Conservation (phyloP, 352 stramenopile species). For the Phytophthora aleatoria region DNA sequence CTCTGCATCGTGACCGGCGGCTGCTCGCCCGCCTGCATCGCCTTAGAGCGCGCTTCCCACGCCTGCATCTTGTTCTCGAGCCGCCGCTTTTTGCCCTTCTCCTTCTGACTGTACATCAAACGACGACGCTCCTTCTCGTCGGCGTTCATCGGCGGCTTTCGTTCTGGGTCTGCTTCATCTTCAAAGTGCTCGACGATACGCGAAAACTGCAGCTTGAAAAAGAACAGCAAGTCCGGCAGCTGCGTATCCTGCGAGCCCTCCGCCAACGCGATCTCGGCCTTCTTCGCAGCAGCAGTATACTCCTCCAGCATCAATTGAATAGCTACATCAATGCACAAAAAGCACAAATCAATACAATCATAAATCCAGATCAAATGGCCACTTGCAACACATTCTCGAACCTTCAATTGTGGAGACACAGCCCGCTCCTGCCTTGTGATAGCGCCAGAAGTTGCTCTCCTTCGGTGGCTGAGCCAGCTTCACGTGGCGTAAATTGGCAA, state of each 20-base stretch:
- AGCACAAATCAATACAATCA: conserved; percentile 5
- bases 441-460: conserved; percentile 89
- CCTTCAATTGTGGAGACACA: conserved; percentile 92
- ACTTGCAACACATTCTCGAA: conserved; percentile 24
- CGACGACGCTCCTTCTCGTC: conserved; percentile 82
- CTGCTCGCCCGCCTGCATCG: conserved; percentile 51
- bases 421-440: conserved; percentile 82
- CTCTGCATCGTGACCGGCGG: conserved; percentile 30
- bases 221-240: conserved; percentile 78
- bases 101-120: conserved; percentile 76
- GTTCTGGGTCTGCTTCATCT: conserved; percentile 47
- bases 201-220: conserved; percentile 80
- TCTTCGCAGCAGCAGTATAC: conserved; percentile 53
- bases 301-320: conserved; percentile 87
- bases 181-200: conserved; percentile 73
- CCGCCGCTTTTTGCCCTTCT: conserved; percentile 72
- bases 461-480: conserved; percentile 78
- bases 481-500: conserved; percentile 67
- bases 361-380: conserved; percentile 1
- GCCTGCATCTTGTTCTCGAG: conserved; percentile 67
- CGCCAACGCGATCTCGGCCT: conserved; percentile 36
- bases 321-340: conserved; percentile 38
- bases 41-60: conserved; percentile 56
- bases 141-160: conserved; percentile 81
- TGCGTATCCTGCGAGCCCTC: conserved; percentile 41